Base-by-base conservation (phyloP, 2,329 filamentous ascomycete species). In the Alternaria triticina region DNA sequence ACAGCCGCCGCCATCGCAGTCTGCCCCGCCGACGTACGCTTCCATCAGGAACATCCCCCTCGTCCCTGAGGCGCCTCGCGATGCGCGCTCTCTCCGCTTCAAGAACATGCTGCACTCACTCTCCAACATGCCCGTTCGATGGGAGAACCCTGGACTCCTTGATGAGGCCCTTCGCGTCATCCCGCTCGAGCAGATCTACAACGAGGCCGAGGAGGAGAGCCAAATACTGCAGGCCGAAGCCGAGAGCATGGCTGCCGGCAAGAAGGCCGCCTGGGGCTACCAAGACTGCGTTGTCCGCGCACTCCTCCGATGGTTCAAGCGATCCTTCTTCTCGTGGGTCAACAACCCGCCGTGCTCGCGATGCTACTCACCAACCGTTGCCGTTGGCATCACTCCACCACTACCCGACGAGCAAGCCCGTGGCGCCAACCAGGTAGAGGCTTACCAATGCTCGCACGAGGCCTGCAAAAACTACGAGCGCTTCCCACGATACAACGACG, bases 231-330 rank as follows among this genome's bases (percentile, higher is more conserved):
- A 91, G 75, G 96, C 93, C 33, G 90, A 97, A 80, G 95, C 95
- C 30, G 91, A 91, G 77, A 97, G 93, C 70, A 89, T 97, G 83
- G 92, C 92, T 20, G 89, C 91, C 60, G 92, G 90, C 59, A 87
- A 89, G 69, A 91, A 91, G 78, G 88, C 94, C 2, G 91, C 94
- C 83, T 98, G 95, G 95, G 95, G 94, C 61, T 97, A 98, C 78
- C 95, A 98, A 81, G 96, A 99, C 82, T 99, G 95, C 79, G 93
- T 97, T 59, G 91, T 98, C 75, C 88, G 92, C 70, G 93, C 95
- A 64, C 85, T 98, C 68, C 84, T 98, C 75, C 93, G 92, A 81
- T 98, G 96, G 96, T 99, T 97, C 84, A 97, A 96, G 83, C 88
- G 91, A 68, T 91, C 91, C 8, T 98, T 98, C 83, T 98, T 98